A percentile compares a stretch with the other conserved stretches of the same genome.
Conservation (phyloP, 1,284 basidiomycete genomes). For the Irpex rosettiformis region DNA sequence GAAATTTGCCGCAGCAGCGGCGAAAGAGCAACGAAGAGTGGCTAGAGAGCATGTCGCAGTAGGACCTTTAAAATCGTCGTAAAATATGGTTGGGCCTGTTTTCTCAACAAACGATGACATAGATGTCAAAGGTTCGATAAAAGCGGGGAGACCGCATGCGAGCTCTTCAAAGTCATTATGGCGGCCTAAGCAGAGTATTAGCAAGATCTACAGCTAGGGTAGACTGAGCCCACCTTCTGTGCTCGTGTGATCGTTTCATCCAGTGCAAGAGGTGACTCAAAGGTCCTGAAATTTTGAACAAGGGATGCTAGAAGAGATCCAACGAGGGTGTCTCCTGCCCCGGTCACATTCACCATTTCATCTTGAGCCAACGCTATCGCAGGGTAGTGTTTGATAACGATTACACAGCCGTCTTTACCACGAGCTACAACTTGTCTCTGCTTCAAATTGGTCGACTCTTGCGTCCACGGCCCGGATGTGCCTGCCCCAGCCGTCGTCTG, state of each 20-base stretch:
- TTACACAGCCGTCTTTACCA: constrained; percentile 39
- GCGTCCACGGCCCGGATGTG: constrained; percentile 43
- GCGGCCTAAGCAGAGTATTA: constrained; percentile 42
- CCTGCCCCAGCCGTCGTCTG: constrained; percentile 39
- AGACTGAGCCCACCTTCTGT: constrained; percentile 33
- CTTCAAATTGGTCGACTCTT: constrained; percentile 42
- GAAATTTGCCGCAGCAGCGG: constrained; percentile 31
- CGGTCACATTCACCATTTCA: constrained; percentile 75
- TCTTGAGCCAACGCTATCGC: constrained; percentile 42
- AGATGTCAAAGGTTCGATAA: constrained; percentile 27
- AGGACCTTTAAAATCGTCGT: constrained; percentile 46
- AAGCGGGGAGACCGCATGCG: constrained; percentile 65
- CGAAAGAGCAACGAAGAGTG: constrained; percentile 46
- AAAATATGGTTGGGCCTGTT: not conserved
- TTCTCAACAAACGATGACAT: not conserved
- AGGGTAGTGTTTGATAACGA: constrained; percentile 73
- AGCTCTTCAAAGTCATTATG: constrained; percentile 56
- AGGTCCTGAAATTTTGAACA: constrained; percentile 38
- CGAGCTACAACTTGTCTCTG: constrained; percentile 51
- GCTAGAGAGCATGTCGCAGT: constrained; percentile 56
- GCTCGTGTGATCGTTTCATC: constrained; percentile 44
- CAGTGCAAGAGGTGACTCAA: constrained; percentile 40
- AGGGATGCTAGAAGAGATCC: constrained; percentile 68
- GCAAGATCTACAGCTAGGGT: not conserved
- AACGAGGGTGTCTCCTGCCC: constrained; percentile 88